These are phyloP conservation scores for Papiliotrema laurentii DNA, from an alignment of 1,284 basidiomycete genomes.

Conservation along the genomic window DNA sequence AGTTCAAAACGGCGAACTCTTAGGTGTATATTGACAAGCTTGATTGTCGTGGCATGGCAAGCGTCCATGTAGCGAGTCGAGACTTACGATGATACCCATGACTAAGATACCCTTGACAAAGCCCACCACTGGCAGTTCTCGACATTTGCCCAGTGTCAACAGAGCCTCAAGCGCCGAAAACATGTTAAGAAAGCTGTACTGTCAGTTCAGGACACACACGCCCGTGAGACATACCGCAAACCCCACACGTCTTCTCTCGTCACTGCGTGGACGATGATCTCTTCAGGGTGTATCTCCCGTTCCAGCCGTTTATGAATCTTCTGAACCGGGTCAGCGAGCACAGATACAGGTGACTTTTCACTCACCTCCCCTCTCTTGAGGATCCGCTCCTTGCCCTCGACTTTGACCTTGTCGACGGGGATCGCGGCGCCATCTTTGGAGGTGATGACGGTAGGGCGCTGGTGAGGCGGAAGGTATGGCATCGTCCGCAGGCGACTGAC, in stretches of 20 bases:
- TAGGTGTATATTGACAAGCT: too few relatives aligned
- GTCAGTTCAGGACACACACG: not conserved
- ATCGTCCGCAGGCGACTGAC: conserved; percentile 43
- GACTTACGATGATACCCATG: conserved; percentile 63
- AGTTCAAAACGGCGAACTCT: not conserved
- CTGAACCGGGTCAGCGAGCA: not conserved
- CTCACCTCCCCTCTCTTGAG: conserved; percentile 61
- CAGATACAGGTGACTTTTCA: conserved; percentile 5
- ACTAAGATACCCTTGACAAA: conserved; percentile 58
- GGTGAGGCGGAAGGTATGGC: conserved; percentile 54
- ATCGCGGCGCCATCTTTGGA: conserved; percentile 65
- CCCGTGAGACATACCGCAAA: conserved; percentile 48
- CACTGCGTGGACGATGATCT: conserved; percentile 53
- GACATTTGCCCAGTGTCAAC: conserved; percentile 52
- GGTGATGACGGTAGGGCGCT: conserved; percentile 60
- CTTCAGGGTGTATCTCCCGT: conserved; percentile 62
- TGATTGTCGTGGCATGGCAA: too few relatives aligned
- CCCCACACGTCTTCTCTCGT: conserved; percentile 69
- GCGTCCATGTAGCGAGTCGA: too few relatives aligned
- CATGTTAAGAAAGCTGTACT: conserved; percentile 62
- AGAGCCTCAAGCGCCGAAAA: conserved; percentile 56
- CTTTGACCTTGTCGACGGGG: conserved; percentile 57
- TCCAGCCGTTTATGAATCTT: conserved; percentile 77
- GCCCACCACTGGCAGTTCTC: conserved; percentile 70
- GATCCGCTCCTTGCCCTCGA: conserved; percentile 58